Percentiles rank a stretch among this genome's conserved stretches.
These are phyloP conservation scores for Aureobasidium uvarum DNA, from an alignment of 2,329 filamentous ascomycete genomes.

Conservation along the genomic window DNA sequence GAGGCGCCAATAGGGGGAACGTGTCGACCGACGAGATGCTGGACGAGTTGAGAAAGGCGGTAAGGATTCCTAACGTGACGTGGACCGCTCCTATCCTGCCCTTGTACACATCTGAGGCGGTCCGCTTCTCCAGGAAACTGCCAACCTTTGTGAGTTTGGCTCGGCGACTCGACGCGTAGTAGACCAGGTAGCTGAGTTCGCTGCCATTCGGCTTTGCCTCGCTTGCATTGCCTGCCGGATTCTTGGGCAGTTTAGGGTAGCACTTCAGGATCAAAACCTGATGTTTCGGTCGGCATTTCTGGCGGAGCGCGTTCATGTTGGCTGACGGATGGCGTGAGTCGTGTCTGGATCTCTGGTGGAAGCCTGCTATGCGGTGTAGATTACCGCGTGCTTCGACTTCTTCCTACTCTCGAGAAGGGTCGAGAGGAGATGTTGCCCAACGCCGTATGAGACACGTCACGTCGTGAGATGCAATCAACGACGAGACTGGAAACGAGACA, in stretches of 20 bases:
- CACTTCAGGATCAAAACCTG: conserved; percentile 95
- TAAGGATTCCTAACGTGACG: conserved; percentile 89
- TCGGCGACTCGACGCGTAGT: conserved; percentile 90
- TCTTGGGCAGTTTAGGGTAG: conserved; percentile 90
- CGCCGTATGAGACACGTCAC: conserved; percentile 20
- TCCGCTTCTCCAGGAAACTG: conserved; percentile 91
- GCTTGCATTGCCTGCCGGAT: conserved; percentile 57
- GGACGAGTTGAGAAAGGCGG: conserved; percentile 82
- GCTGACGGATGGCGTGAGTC: conserved; percentile 13
- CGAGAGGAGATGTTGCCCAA: not conserved
- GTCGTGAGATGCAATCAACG: conserved; percentile 22
- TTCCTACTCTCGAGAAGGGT: not conserved
- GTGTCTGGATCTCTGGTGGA: not conserved
- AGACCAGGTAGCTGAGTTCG: conserved; percentile 94
- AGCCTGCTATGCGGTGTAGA: not conserved
- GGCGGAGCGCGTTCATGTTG: conserved; percentile 57
- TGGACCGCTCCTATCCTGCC: conserved; percentile 80
- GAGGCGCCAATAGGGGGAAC: conserved; percentile 80
- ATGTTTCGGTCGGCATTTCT: conserved; percentile 81
- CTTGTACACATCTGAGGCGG: conserved; percentile 85
- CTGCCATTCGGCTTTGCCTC: conserved; percentile 95
- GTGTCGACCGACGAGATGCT: conserved; percentile 62
- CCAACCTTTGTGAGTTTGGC: conserved; percentile 97
- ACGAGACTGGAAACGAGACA: not conserved
- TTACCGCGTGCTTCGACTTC: not conserved